Conservation (phyloP, 805 yeast species). For the Alloascoidea africana region DNA sequence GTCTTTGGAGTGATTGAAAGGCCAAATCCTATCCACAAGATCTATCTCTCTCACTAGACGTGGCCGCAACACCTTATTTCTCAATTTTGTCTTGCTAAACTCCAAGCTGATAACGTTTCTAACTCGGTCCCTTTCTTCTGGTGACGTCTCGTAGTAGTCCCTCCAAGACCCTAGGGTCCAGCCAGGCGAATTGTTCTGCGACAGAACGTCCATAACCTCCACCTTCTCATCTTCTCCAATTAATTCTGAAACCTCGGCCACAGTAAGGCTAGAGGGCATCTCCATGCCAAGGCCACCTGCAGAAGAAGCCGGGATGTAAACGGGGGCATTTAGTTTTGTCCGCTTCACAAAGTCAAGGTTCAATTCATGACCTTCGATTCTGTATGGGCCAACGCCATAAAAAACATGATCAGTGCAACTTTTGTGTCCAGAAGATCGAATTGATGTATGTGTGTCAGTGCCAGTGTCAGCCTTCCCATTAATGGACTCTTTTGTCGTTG, state of each 20-base stretch:
- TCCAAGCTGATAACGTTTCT: slow-evolving; percentile 76
- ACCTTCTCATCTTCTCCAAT: slow-evolving; percentile 51
- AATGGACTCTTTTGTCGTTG: too few species aligned
- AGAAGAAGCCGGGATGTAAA: slow-evolving; percentile 22
- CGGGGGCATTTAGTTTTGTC: slow-evolving; percentile 26
- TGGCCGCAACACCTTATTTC: slow-evolving; percentile 46
- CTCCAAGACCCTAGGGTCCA: slow-evolving; percentile 70
- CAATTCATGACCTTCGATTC: slow-evolving; percentile 19
- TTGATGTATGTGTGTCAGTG: slow-evolving; percentile 8
- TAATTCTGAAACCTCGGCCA: slow-evolving; percentile 35
- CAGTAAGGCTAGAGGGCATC: slow-evolving; percentile 42
- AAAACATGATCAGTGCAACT: slow-evolving; percentile 9
- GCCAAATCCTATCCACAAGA: slow-evolving; percentile 1
- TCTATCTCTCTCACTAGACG: slow-evolving; percentile 31
- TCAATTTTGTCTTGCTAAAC: slow-evolving; percentile 39
- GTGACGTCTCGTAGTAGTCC: slow-evolving; percentile 40
- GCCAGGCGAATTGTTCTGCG: slow-evolving; percentile 43
- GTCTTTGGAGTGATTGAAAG: slow-evolving; percentile 4
- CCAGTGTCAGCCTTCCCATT: slow-evolving; percentile 11
- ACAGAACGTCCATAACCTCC: slow-evolving; percentile 81
- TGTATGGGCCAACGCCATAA: slow-evolving; percentile 16
- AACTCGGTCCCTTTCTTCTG: slow-evolving; percentile 40
- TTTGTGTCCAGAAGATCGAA: slow-evolving; percentile 6
- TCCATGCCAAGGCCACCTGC: slow-evolving; percentile 25
- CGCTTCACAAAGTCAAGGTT: slow-evolving; percentile 20